A percentile compares a stretch with the other conserved stretches of the same genome.
phyloP scores from a whole-genome alignment of 345 rosid species.

The Salix dunnii region DNA sequence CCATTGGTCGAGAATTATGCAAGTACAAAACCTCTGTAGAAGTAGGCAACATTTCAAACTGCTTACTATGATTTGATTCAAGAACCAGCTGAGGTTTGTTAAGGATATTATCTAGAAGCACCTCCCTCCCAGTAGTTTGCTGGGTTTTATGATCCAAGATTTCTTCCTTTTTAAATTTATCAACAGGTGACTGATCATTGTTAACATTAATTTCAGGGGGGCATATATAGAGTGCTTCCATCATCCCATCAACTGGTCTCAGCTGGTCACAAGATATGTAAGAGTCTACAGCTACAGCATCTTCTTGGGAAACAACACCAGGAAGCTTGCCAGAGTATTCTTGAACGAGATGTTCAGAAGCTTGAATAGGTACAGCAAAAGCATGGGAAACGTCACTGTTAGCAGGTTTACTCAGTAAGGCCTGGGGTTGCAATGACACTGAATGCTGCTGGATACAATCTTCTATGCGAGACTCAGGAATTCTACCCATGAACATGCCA shows the following conservation, averaged over 20 bases:
- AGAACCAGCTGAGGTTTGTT: conserved; percentile 27
- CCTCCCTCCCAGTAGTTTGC: conserved; percentile 31
- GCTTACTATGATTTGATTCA: conserved; percentile 28
- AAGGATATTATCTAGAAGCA: conserved; percentile 30
- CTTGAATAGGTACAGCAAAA: conserved; percentile 30
- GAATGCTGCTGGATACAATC: conserved; percentile 27
- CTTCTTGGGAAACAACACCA: conserved; percentile 23
- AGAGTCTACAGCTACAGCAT: conserved; percentile 26
- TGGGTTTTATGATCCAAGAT: conserved; percentile 31
- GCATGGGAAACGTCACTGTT: conserved; percentile 20
- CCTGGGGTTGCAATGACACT: conserved; percentile 24
- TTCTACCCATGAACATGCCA: conserved; percentile 22
- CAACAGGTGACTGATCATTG: conserved; percentile 34
- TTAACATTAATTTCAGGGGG: conserved; percentile 26
- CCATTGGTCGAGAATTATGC: conserved; percentile 29
- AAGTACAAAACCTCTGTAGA: conserved; percentile 24
- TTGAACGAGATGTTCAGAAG: conserved; percentile 27
- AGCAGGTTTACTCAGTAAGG: conserved; percentile 19
- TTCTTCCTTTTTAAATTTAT: conserved; percentile 34
- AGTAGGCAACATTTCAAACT: conserved; percentile 23
- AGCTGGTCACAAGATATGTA: conserved; percentile 21
- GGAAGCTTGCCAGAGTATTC: conserved; percentile 33
- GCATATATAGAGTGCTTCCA: conserved; percentile 33
- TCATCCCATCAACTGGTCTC: conserved; percentile 39
- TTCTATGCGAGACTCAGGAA: conserved; percentile 29